A percentile compares a stretch with the other conserved stretches of the same genome.
These are phyloP conservation scores for Fusarium lyarnte DNA, from an alignment of 2,329 filamentous ascomycete genomes.

Conservation along the genomic window DNA sequence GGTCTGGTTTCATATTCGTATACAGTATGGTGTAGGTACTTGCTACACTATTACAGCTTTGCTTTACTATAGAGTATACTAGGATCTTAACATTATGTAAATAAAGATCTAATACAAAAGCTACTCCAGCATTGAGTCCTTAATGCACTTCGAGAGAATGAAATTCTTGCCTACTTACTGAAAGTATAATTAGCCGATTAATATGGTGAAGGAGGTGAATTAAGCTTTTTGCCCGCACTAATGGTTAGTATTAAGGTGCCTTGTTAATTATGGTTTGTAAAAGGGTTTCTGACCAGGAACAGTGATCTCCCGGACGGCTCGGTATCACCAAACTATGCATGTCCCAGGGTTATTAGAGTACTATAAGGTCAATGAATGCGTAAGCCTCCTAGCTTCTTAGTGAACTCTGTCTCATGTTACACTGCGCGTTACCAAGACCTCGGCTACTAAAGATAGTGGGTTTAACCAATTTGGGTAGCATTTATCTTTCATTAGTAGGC, in stretches of 20 bases:
- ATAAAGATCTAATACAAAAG: neutral
- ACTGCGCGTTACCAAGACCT: neutral
- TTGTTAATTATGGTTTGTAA: neutral
- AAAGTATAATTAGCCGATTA: too few relatives aligned
- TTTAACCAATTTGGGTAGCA: neutral
- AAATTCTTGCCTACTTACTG: neutral
- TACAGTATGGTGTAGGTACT: neutral
- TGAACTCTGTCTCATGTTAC: neutral
- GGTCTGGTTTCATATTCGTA: neutral
- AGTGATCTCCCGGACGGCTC: neutral
- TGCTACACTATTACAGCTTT: neutral
- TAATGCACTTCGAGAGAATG: neutral
- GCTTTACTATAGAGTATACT: neutral
- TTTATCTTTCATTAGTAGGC: neutral
- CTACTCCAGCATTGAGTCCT: neutral
- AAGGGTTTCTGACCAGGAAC: neutral
- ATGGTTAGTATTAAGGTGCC: neutral
- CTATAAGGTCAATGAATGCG: neutral
- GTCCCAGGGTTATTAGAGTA: neutral
- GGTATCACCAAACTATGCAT: neutral
- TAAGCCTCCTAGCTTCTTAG: neutral
- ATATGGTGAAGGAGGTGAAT: neutral
- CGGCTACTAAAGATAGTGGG: neutral
- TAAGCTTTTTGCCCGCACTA: neutral
- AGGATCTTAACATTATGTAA: neutral